Evolutionary conservation across 169 alveolate genomes (phyloP), one percentile per base, ranked within the genome.

Genomic region (Plasmodium berghei): DNA sequence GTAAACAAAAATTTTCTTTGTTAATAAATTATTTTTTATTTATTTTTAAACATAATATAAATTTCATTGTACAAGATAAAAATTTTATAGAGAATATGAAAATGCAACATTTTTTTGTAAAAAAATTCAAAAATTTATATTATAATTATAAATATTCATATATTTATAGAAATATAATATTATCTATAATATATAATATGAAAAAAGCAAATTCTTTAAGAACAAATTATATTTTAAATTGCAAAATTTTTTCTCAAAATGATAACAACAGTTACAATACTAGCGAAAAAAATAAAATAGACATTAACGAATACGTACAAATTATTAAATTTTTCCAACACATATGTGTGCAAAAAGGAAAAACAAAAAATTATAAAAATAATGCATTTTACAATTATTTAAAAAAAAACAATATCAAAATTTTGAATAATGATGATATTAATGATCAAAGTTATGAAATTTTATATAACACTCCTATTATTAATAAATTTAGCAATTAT

Each of bases 131-230:
- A 80, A 67, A 49, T 28, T 62, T 48, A 18, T 80, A 80, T 61
- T 80, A 80, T 62, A 80, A 67, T 62, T 80, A 66, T 64, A 80
- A 80, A 18, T 80, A 80, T 49, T 58, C 73, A 18, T 80, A 52
- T 80, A 26, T 80, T 42, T 80, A 80, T 66, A 69, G 85, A 1
- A 48, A 80, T 42, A 42, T 80, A 54, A 55, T 80, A 4, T 72
- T 80, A 22, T 80, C 90, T 10, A n/a, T 80, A 16, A 80, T 80
- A 54, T 67, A 34, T 56, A 59, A 66, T 20, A 80, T 80, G 71
- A 56, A 71, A 45, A 80, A 61, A 67, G 69, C 20, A 67, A 54
- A 59, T 8, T 63, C 58, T 20, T n/a, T 66, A 40, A 48, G 67
- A 55, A 48, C 26, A 34, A 77, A 77, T 16, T 63, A 46, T 58